Conservation (phyloP, 2,329 filamentous ascomycete genomes). For the Paecilomyces dactylethromorphus region DNA sequence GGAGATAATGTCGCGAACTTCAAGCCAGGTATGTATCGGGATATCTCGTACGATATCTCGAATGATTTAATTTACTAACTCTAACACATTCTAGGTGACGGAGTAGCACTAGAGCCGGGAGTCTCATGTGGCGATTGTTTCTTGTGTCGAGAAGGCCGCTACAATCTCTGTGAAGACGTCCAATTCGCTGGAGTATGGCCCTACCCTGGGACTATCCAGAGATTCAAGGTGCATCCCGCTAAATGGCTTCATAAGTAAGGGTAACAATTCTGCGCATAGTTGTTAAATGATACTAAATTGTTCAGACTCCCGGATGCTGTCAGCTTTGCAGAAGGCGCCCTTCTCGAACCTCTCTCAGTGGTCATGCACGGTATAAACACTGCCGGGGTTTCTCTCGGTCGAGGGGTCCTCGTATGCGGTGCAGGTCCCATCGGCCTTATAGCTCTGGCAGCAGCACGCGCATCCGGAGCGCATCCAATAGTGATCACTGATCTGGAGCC, state of each 20-base stretch:
- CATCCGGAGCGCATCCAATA: slow-evolving; percentile 57
- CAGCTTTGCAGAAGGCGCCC: slow-evolving; percentile 53
- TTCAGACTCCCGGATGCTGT: slow-evolving; percentile 47
- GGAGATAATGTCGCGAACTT: slow-evolving; percentile 50
- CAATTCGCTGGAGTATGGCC: slow-evolving; percentile 58
- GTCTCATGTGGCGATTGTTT: slow-evolving; percentile 58
- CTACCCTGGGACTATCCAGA: slow-evolving; percentile 53
- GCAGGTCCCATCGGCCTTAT: slow-evolving; percentile 60
- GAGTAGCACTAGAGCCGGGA: slow-evolving; percentile 61
- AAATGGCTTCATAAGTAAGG: slow-evolving; percentile 47
- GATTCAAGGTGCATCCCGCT: slow-evolving; percentile 57
- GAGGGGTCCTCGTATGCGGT: slow-evolving; percentile 52
- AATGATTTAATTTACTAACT: background rate
- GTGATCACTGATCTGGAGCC: slow-evolving; percentile 59
- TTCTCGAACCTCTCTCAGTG: slow-evolving; percentile 60
- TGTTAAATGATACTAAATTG: slow-evolving; percentile 4
- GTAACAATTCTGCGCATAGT: background rate
- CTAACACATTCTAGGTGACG: slow-evolving; percentile 41
- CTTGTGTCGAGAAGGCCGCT: slow-evolving; percentile 53
- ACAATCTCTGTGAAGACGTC: slow-evolving; percentile 59
- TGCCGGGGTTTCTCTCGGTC: slow-evolving; percentile 49
- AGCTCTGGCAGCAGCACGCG: slow-evolving; percentile 51
- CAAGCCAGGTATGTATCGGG: slow-evolving; percentile 33
- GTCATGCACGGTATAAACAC: slow-evolving; percentile 55
- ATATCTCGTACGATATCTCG: background rate